A percentile compares a stretch with the other conserved stretches of the same genome.
Evolutionary conservation across 2,329 filamentous ascomycete species (phyloP).

Genomic region (Pseudocercospora musae): DNA sequence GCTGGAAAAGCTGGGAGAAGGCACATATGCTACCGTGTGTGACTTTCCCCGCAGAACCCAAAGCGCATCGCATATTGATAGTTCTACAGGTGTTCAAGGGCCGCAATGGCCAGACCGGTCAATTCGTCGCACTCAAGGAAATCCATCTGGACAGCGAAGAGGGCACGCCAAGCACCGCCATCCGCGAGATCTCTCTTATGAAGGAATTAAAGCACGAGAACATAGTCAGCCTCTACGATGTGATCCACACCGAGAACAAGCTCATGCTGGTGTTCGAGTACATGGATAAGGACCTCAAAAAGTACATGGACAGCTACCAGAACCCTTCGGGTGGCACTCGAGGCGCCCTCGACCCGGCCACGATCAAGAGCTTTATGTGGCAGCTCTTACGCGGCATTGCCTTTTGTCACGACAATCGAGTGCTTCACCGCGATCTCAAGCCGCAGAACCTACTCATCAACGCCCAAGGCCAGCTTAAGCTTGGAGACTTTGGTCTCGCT

Average conservation of each 20-base stretch:
- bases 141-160: conserved; percentile 93
- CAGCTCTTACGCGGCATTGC: conserved; percentile 80
- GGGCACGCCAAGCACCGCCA: conserved; percentile 86
- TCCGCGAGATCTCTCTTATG: conserved; percentile 88
- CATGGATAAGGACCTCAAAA: conserved; percentile 87
- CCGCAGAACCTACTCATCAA: conserved; percentile 88
- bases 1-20: conserved; percentile 95
- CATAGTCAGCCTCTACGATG: conserved; percentile 84
- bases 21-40: conserved; percentile 90
- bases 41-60: not conserved
- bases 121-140: conserved; percentile 92
- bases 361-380: conserved; percentile 89
- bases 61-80: conserved; percentile 1
- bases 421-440: conserved; percentile 85
- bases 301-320: conserved; percentile 92
- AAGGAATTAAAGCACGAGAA: conserved; percentile 94
- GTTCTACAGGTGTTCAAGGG: conserved; percentile 88
- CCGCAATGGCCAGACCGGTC: conserved; percentile 92
- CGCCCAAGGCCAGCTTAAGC: conserved; percentile 80
- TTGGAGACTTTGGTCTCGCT: conserved; percentile 86
- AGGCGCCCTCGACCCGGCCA: conserved; percentile 66
- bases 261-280: conserved; percentile 92
- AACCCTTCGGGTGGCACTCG: conserved; percentile 62
- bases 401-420: conserved; percentile 85
- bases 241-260: conserved; percentile 93